Evolutionary conservation across 2,329 filamentous ascomycete species (phyloP), one percentile per base, ranked within the genome.

Genomic region (Davidsoniella virescens): DNA sequence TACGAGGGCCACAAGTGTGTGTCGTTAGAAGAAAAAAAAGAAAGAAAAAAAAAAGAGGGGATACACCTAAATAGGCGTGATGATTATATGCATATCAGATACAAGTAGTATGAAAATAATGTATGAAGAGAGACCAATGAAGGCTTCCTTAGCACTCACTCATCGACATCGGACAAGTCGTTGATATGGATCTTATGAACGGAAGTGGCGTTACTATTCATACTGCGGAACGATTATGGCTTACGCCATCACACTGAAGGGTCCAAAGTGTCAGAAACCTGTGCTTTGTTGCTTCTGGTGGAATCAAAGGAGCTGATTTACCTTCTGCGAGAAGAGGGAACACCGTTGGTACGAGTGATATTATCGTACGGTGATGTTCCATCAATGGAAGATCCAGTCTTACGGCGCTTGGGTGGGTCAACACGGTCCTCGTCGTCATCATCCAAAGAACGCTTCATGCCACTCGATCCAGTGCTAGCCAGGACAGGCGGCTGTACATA

Each of bases 401-500:
- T 90, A 55, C 85, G 80, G 57, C 87, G 79, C 68, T 93, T 93
- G 53, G 82, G 64, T 8, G 26, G 26, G 18, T 83, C 75, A 42
- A 80, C 76, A 9, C 72, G 69, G 52, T 70, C 54, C 18, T 71
- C 68, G 20, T 82, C 78, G 17, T 79, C 75, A 29, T 86, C 81
- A 29, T 73, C 70, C 9, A 70, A 69, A 2, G 67, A 65, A 49
- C 70, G 63, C 61, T 73, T 73, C 48, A 71, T 59, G 38, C 63
- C 59, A 16, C 61, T 61, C 4, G 59, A 51, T 4, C 73, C 69
- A 16, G 82, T 83, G 57, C 87, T 90, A 65, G 84, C 69, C 18
- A 77, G 64, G 8, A 78, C 69, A 49, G 77, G 70, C 52, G 80
- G 78, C 5, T 75, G 66, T 14, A 77, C 70, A 56, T 88, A 86